A percentile compares a stretch with the other conserved stretches of the same genome.
These are phyloP conservation scores for Trichoderma pleuroti DNA, from an alignment of 2,329 filamentous ascomycete genomes.

Conservation along the genomic window DNA sequence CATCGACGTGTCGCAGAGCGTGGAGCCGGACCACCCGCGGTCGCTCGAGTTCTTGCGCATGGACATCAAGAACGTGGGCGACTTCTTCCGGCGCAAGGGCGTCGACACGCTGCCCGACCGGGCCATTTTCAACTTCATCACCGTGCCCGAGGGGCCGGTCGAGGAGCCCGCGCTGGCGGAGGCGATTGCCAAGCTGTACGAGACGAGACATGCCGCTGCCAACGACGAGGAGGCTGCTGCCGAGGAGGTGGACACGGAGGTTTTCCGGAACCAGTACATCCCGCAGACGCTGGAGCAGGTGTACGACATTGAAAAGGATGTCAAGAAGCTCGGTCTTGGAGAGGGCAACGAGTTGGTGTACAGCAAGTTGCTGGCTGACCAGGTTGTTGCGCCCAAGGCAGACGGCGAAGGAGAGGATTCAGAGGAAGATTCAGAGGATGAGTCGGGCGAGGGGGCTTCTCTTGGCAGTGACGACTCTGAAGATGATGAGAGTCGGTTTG, in stretches of 20 bases:
- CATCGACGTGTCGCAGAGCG: slow-evolving; percentile 96
- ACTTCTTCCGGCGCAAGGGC: slow-evolving; percentile 85
- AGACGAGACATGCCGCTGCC: slow-evolving; percentile 47
- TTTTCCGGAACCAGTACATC: slow-evolving; percentile 95
- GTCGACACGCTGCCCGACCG: slow-evolving; percentile 79
- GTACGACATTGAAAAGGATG: slow-evolving; percentile 92
- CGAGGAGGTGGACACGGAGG: slow-evolving; percentile 78
- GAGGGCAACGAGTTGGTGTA: slow-evolving; percentile 78
- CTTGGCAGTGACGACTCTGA: slow-evolving; percentile 43
- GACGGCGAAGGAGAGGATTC: slow-evolving; percentile 37
- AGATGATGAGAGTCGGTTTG: slow-evolving; percentile 52
- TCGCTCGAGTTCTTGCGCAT: slow-evolving; percentile 92
- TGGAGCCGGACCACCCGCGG: slow-evolving; percentile 92
- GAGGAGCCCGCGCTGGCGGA: slow-evolving; percentile 60
- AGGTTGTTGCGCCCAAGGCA: slow-evolving; percentile 45
- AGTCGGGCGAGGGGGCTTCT: slow-evolving; percentile 48
- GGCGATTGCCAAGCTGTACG: slow-evolving; percentile 65
- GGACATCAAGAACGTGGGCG: slow-evolving; percentile 95
- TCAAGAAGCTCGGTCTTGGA: slow-evolving; percentile 69
- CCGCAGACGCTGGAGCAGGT: slow-evolving; percentile 94
- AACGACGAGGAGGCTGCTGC: slow-evolving; percentile 53
- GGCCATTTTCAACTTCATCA: slow-evolving; percentile 81
- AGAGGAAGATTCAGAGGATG: slow-evolving; percentile 43
- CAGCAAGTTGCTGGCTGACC: slow-evolving; percentile 74
- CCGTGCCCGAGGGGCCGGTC: slow-evolving; percentile 54